A percentile compares a stretch with the other conserved stretches of the same genome.
Conservation (phyloP, 2,329 filamentous ascomycete species). For the Apiospora kogelbergensis region DNA sequence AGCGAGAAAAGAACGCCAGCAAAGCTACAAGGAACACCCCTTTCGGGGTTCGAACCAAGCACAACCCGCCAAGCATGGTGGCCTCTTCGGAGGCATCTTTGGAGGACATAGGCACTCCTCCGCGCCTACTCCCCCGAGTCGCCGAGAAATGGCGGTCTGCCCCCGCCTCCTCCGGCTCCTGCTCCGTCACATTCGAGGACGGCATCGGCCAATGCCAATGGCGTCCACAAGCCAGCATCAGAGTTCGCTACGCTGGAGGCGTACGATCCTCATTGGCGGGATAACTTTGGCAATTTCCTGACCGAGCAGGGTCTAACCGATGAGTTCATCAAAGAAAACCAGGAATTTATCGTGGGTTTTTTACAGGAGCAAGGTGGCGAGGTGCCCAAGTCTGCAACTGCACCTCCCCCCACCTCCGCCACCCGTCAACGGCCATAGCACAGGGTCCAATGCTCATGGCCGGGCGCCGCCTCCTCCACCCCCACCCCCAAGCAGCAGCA, state of each 20-base stretch:
- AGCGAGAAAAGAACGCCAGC: constrained; percentile 92
- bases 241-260: constrained; percentile 63
- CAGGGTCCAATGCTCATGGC: constrained; percentile 16
- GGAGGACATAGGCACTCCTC: constrained; percentile 61
- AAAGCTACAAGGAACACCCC: constrained; percentile 80
- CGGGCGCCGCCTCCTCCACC: constrained; percentile 27
- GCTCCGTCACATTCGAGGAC: constrained; percentile 34
- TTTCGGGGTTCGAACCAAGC: constrained; percentile 57
- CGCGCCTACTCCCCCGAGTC: constrained; percentile 59
- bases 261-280: constrained; percentile 64
- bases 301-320: constrained; percentile 63
- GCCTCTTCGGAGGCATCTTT: constrained; percentile 62
- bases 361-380: constrained; percentile 55
- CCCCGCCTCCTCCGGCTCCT: constrained; percentile 32
- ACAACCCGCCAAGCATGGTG: constrained; percentile 42
- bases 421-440: constrained; percentile 18
- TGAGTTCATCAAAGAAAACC: constrained; percentile 66
- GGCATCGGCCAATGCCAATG: constrained; percentile 48
- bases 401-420: constrained; percentile 41
- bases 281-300: constrained; percentile 65
- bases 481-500: constrained; percentile 16
- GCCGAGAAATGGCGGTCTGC: constrained; percentile 35
- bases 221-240: constrained; percentile 41
- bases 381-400: constrained; percentile 30
- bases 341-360: constrained; percentile 68